Percentiles rank a stretch among this genome's conserved stretches.
Conservation (phyloP, 306 rosid species). For the Corylus americana region DNA sequence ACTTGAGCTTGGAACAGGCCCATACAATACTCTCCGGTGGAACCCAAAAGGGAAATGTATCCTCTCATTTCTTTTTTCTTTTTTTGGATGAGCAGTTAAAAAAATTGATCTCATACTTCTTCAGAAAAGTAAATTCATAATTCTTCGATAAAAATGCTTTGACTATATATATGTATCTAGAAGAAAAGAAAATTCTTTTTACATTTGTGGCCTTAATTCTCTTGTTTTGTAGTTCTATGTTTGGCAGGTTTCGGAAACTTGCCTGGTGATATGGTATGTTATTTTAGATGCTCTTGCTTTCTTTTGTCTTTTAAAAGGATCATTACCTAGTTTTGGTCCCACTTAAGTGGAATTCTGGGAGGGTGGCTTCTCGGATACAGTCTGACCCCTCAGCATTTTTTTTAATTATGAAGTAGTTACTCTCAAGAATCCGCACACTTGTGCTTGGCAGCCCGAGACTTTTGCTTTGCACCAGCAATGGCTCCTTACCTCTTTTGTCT, state of each 20-base stretch:
- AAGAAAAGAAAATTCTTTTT: constrained; percentile 8
- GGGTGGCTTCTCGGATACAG: background rate
- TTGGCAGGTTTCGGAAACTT: constrained; percentile 96
- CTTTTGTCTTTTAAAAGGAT: constrained; percentile 8
- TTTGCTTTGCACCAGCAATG: background rate
- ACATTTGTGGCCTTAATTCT: constrained; percentile 57
- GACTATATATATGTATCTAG: constrained; percentile 13
- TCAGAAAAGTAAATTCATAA: background rate
- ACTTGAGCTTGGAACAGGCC: constrained; percentile 92
- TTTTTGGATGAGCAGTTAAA: constrained; percentile 2
- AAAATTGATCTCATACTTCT: constrained; percentile 19
- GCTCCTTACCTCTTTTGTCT: background rate
- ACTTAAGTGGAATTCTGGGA: background rate
- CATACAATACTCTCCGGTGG: constrained; percentile 91
- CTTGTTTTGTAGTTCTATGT: constrained; percentile 63
- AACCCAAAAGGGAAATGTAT: constrained; percentile 93
- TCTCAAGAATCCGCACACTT: background rate
- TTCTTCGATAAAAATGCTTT: background rate
- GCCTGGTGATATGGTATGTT: constrained; percentile 93
- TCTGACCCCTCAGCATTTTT: background rate
- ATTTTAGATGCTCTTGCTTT: constrained; percentile 25
- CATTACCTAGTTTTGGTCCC: background rate
- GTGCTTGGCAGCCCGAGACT: background rate
- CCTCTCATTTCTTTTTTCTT: constrained; percentile 18
- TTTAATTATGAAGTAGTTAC: background rate